Percentiles rank a stretch among this genome's conserved stretches.
phyloP scores from a whole-genome alignment of 345 rosid genomes.

The Citropsis articulata region DNA sequence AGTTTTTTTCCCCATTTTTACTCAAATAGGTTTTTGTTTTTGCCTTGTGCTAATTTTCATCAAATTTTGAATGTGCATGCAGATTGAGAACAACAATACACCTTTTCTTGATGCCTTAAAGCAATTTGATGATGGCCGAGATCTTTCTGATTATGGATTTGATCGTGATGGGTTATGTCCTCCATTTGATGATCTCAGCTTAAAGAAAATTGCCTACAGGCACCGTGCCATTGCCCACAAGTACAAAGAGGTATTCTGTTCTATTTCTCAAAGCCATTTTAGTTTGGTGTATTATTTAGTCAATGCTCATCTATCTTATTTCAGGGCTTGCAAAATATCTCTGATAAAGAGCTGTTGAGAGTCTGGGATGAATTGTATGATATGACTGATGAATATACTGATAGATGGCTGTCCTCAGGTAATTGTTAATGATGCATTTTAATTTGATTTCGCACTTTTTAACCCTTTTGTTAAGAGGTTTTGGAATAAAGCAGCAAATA shows the following conservation, averaged over 20 bases:
- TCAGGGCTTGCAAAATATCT: slow-evolving; percentile 60
- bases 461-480: background rate
- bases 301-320: slow-evolving; percentile 23
- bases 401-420: slow-evolving; percentile 87
- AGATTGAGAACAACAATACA: slow-evolving; percentile 80
- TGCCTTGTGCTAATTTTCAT: background rate
- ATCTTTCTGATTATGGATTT: slow-evolving; percentile 68
- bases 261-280: background rate
- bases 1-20: slow-evolving; percentile 8
- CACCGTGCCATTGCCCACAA: slow-evolving; percentile 48
- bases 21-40: background rate
- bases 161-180: slow-evolving; percentile 53
- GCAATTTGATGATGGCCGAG: slow-evolving; percentile 62
- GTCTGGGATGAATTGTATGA: slow-evolving; percentile 60
- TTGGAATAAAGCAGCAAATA: background rate
- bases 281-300: background rate
- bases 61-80: slow-evolving; percentile 19
- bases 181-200: slow-evolving; percentile 54
- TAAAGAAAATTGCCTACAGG: slow-evolving; percentile 77
- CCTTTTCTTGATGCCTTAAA: slow-evolving; percentile 66
- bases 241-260: slow-evolving; percentile 56
- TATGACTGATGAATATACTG: slow-evolving; percentile 78
- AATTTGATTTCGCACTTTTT: background rate
- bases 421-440: background rate
- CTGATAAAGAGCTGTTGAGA: slow-evolving; percentile 46